These are phyloP conservation scores for Colletotrichum tropicicola DNA, from an alignment of 2,329 filamentous ascomycete genomes.

Conservation along the genomic window DNA sequence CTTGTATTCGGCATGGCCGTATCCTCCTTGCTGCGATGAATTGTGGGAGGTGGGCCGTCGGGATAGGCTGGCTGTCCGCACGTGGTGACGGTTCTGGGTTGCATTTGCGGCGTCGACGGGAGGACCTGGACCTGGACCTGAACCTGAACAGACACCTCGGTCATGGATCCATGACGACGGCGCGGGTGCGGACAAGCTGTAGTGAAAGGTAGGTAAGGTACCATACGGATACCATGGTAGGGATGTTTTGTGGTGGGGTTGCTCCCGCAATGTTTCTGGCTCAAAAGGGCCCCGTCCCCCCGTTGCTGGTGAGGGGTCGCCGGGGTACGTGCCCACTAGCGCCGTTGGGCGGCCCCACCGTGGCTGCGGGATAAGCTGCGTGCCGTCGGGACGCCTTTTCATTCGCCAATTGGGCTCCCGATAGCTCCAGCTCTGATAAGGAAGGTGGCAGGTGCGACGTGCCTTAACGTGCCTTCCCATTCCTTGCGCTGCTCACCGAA, in stretches of 20 bases:
- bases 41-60: neutral
- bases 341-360: neutral
- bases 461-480: neutral
- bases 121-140: no score
- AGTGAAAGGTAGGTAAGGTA: no score
- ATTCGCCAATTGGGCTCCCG: slow-evolving; percentile 19
- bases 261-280: no score
- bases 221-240: no score
- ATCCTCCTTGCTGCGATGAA: neutral
- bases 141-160: no score
- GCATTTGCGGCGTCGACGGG: no score
- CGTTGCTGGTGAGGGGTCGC: slow-evolving; percentile 2
- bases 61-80: slow-evolving; percentile 5
- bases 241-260: no score
- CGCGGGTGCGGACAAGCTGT: no score
- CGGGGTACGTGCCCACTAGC: neutral
- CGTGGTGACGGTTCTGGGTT: slow-evolving; percentile 2
- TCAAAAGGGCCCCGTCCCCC: no score
- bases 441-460: neutral
- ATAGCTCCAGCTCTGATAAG: slow-evolving; percentile 3
- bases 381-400: slow-evolving; percentile 3
- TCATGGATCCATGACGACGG: neutral
- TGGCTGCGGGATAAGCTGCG: neutral
- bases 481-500: neutral
- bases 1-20: slow-evolving; percentile 24